Evolutionary conservation across 1,284 basidiomycete species (phyloP).

Genomic region (Ustilago sp.): DNA sequence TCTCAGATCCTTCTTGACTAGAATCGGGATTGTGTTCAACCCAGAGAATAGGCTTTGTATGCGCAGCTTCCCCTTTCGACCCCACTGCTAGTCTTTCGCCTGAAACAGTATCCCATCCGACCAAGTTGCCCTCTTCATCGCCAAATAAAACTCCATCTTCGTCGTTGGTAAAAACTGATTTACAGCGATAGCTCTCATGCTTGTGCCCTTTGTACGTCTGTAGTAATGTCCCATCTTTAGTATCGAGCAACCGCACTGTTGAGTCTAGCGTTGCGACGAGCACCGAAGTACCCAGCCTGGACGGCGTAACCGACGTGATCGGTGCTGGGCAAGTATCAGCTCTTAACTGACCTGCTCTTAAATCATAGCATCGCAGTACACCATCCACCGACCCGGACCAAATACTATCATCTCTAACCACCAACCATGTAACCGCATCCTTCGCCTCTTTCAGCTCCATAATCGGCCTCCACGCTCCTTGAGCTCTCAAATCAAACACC

Average conservation of each 20-base stretch:
- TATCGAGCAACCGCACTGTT: constrained; percentile 86
- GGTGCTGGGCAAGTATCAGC: constrained; percentile 84
- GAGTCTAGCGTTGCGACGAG: constrained; percentile 86
- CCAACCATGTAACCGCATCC: constrained; percentile 80
- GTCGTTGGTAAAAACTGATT: constrained; percentile 80
- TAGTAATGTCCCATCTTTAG: constrained; percentile 82
- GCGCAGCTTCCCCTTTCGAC: constrained; percentile 79
- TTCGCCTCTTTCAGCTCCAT: constrained; percentile 89
- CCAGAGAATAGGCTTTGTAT: constrained; percentile 88
- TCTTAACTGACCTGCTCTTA: constrained; percentile 87
- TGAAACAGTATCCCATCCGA: constrained; percentile 87
- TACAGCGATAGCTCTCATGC: constrained; percentile 81
- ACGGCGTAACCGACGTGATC: constrained; percentile 79
- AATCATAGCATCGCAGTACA: constrained; percentile 88
- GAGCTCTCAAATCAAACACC: constrained; percentile 72
- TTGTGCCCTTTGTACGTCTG: constrained; percentile 85
- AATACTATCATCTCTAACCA: constrained; percentile 73
- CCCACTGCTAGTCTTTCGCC: constrained; percentile 18
- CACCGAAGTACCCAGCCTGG: constrained; percentile 80
- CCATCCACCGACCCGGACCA: constrained; percentile 88
- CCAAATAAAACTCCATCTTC: constrained; percentile 87
- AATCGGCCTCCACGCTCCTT: constrained; percentile 76
- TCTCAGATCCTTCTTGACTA: constrained; percentile 70
- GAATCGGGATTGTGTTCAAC: constrained; percentile 80
- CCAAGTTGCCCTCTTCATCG: constrained; percentile 87